Evolutionary conservation across 192 early-diverging fungal species (phyloP).

Genomic region (Glomus cerebriforme): DNA sequence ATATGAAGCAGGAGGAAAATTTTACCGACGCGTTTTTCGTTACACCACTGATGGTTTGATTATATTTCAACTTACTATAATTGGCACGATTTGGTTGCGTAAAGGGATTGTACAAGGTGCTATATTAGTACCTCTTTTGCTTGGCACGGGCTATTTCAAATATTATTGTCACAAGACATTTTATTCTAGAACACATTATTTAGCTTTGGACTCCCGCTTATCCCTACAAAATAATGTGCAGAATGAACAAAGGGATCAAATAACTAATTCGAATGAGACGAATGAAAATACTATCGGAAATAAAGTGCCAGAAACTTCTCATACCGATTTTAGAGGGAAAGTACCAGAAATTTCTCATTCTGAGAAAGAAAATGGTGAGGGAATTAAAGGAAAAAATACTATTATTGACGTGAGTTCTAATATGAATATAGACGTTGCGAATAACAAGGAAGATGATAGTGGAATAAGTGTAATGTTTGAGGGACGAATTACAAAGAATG

Average conservation of each 20-base stretch:
- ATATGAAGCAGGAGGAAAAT: conserved; percentile 60
- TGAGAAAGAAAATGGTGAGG: neutral
- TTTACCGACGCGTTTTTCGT: conserved; percentile 54
- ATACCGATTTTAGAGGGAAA: no score
- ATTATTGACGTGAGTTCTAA: neutral
- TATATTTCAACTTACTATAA: conserved; percentile 60
- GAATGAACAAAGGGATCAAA: neutral
- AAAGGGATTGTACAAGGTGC: conserved; percentile 45
- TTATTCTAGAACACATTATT: conserved; percentile 45
- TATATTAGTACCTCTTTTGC: conserved; percentile 46
- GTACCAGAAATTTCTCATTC: neutral
- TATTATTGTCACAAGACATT: conserved; percentile 48
- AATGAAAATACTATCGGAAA: neutral
- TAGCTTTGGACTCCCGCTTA: conserved; percentile 43
- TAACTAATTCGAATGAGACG: neutral
- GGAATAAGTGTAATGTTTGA: neutral
- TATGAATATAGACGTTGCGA: neutral
- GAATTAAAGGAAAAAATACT: neutral
- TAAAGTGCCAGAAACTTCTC: no score
- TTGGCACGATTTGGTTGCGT: conserved; percentile 55
- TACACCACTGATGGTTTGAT: conserved; percentile 59
- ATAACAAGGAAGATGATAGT: neutral
- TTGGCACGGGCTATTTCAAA: conserved; percentile 52
- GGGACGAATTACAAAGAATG: neutral
- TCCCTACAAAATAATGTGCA: neutral